Evolutionary conservation across 768 basidiomycete genomes (phyloP).

Genomic region (Amanita pallidorosea): DNA sequence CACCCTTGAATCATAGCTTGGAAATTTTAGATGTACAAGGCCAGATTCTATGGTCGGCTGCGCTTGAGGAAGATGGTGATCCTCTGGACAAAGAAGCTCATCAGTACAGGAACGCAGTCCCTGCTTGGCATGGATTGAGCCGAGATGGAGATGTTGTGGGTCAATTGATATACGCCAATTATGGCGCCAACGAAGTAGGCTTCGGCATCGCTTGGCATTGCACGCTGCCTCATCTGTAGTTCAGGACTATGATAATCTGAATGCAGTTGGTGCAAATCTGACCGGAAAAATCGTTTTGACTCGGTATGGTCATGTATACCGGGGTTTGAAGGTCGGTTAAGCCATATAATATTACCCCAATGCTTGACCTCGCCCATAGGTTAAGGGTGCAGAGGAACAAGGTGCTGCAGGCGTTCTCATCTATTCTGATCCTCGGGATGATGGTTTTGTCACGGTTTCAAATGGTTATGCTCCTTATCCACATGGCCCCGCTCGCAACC

Average conservation of each 20-base stretch:
- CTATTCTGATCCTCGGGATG: slow-evolving; percentile 80
- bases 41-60: slow-evolving; percentile 50
- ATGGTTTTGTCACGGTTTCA: slow-evolving; percentile 63
- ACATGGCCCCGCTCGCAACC: slow-evolving; percentile 80
- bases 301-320: slow-evolving; percentile 68
- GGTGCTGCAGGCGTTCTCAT: slow-evolving; percentile 75
- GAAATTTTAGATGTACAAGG: slow-evolving; percentile 54
- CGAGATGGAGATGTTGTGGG: slow-evolving; percentile 66
- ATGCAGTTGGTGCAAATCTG: slow-evolving; percentile 54
- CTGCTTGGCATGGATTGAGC: slow-evolving; percentile 83
- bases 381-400: slow-evolving; percentile 74
- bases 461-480: slow-evolving; percentile 79
- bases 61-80: slow-evolving; percentile 62
- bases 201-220: background rate
- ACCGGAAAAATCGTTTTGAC: slow-evolving; percentile 70
- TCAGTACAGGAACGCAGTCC: slow-evolving; percentile 54
- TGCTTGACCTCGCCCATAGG: slow-evolving; percentile 22
- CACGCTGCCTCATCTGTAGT: background rate
- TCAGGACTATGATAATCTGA: slow-evolving; percentile 43
- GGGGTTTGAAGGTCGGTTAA: slow-evolving; percentile 70
- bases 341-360: background rate
- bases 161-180: slow-evolving; percentile 67
- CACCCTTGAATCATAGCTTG: slow-evolving; percentile 55
- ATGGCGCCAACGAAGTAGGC: slow-evolving; percentile 53
- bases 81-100: slow-evolving; percentile 63